Evolutionary conservation across 1,284 basidiomycete genomes (phyloP), one percentile per base, ranked within the genome.

Genomic region (Bondarzewia mesenterica): DNA sequence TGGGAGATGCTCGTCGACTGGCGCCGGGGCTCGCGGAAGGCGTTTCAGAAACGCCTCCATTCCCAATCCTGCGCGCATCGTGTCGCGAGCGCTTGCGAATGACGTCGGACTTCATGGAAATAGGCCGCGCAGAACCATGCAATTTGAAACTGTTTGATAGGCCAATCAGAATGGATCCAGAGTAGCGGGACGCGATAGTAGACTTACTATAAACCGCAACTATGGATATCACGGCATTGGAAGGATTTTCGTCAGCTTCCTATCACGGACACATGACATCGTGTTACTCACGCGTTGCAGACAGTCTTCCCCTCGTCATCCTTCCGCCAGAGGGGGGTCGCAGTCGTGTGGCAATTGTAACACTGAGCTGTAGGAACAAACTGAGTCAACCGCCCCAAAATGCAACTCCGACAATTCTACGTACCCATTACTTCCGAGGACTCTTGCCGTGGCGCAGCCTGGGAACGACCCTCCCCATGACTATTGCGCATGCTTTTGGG

Each of bases 301-400:
- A 92, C 87, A 1, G 89, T 91, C 72, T 90, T 90, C 49, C 90
- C 90, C 62, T 92, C 89, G 58, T 91, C 89, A 60, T 92, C 89
- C 65, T 91, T 91, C 55, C 90, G 74, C 89, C 89, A 93, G 32
- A 92, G 75, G n/a, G 89, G 90, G 4, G 89, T 92, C 20, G 89
- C 87, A 3, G 86, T 91, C 18, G 89, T 93, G 58, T 89, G 85
- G 68, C 89, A 92, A 60, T 92, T 93, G 66, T 86, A 89, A 69
- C 89, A 93, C 70, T 88, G 85, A 4, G 85, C 86, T 71, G 57
- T 56, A 59, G 58, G 59, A 58, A 15, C 16, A 12, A 16, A 40
- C 14, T 15, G 12, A 15, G 38, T 40, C 38, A 40, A 16, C 12
- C 20, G 38, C 16, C 12, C 16, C 6, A 40, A 14, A 48, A 52